Base-by-base conservation (phyloP, 169 alveolate species). In the Plasmodium vivax region DNA sequence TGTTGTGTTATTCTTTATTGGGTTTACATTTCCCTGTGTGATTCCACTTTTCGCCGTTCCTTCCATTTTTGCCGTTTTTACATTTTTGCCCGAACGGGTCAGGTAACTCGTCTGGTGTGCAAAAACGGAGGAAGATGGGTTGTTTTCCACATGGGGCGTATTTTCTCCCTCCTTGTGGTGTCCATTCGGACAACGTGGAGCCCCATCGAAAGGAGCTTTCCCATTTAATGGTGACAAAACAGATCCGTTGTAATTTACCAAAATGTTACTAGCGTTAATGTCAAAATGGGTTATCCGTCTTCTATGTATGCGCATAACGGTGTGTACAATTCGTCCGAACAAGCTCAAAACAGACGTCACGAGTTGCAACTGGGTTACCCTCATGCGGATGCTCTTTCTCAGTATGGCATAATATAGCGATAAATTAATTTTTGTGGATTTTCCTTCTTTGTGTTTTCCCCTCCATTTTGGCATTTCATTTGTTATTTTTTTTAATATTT, bases 261-360 rank as follows among this genome's bases (percentile, higher is more conserved):
- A 58, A 58, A 90, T 90, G 56, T 90, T 90, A 68, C 80, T 27
- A 2, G 92, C 36, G 83, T 81, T 90, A 80, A 90, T 80, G 38
- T 90, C 94, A 90, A 90, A 90, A 90, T 90, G 94, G 41, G 36
- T 45, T n/a, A 90, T 90, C 23, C 77, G 56, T 30, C 51, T 90
- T 56, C 54, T 90, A 58, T 90, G 94, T 58, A 90, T 19, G 51
- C 54, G 23, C 34, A 58, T 90, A 41, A 90, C 30, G 34, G 73
- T 36, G 8, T 90, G 58, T 14, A 90, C 74, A 38, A 90, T 90
- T 90, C 68, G 88, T 62, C 3, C 45, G 73, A 90, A 90, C 36
- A 90, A 41, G 14, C 41, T 58, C 83, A 90, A 81, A 80, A 90
- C 62, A 47, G 47, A 16, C 34, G 83, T n/a, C 16, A 80, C 47